These are phyloP conservation scores for Ophiostoma australiae DNA, from an alignment of 2,329 filamentous ascomycete genomes.

Conservation along the genomic window DNA sequence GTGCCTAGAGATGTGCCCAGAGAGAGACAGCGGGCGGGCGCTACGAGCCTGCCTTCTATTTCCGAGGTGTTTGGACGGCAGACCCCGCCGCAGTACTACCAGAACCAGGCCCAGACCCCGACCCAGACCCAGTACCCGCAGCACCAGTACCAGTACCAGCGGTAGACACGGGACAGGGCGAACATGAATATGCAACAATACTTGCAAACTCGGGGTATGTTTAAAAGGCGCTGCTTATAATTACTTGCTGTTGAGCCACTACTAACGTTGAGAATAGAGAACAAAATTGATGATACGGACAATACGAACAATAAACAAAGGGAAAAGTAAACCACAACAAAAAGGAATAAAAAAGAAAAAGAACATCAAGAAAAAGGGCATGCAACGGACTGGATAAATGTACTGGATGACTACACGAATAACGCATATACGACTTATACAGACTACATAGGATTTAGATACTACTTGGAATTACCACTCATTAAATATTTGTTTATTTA, in stretches of 20 bases:
- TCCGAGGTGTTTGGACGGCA: conserved; percentile 6
- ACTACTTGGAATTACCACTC: neutral
- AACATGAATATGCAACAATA: neutral
- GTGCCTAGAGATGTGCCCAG: neutral
- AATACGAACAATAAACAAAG: too few relatives aligned
- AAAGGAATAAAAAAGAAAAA: neutral
- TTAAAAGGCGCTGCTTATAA: neutral
- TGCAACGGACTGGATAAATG: neutral
- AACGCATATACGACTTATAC: neutral
- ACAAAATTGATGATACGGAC: neutral
- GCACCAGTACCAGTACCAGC: neutral
- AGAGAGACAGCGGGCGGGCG: neutral
- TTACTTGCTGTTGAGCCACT: neutral
- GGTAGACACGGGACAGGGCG: neutral
- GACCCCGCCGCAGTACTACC: neutral
- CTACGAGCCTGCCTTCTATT: conserved; percentile 1
- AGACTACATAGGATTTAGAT: neutral
- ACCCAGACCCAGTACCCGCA: too few relatives aligned
- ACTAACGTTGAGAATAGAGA: neutral
- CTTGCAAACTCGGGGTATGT: neutral
- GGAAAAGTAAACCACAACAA: neutral
- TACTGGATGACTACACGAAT: neutral
- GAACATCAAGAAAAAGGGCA: neutral
- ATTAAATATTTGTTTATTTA: neutral
- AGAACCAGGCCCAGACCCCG: neutral